A percentile compares a stretch with the other conserved stretches of the same genome.
Evolutionary conservation across 1,284 basidiomycete species (phyloP).

Genomic region (Sphagnurus paluster): DNA sequence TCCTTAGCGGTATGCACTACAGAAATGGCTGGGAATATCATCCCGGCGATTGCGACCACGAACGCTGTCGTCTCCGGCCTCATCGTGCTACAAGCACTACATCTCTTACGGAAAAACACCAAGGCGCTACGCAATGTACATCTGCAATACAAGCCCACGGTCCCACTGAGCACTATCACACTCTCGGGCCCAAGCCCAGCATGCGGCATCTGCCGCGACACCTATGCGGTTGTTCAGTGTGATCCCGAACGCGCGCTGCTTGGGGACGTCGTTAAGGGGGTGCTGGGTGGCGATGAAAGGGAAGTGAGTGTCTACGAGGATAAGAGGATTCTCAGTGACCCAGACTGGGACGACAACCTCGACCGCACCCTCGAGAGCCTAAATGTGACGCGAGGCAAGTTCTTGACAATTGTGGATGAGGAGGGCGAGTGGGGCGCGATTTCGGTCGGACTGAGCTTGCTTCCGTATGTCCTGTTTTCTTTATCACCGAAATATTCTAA

Average conservation of each 20-base stretch:
- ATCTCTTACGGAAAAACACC: constrained; percentile 72
- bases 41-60: constrained; percentile 98
- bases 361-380: constrained; percentile 73
- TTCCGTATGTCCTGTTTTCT: constrained; percentile 60
- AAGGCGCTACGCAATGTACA: constrained; percentile 66
- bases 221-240: constrained; percentile 75
- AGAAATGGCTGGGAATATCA: constrained; percentile 99
- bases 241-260: constrained; percentile 69
- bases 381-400: constrained; percentile 73
- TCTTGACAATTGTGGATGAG: constrained; percentile 86
- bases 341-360: constrained; percentile 87
- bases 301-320: constrained; percentile 90
- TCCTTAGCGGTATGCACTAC: constrained; percentile 5
- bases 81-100: constrained; percentile 90
- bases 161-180: constrained; percentile 70
- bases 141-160: constrained; percentile 72
- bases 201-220: constrained; percentile 88
- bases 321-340: constrained; percentile 79
- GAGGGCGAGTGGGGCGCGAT: constrained; percentile 79
- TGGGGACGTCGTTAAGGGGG: constrained; percentile 68
- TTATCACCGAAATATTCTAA: not conserved
- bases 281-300: constrained; percentile 66
- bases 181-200: constrained; percentile 66
- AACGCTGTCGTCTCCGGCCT: constrained; percentile 97
- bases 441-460: constrained; percentile 65